Evolutionary conservation across 225 moss, liverwort and hornwort species (phyloP), one percentile per base, ranked within the genome.

Genomic region (Antitrichia curtipendula): DNA sequence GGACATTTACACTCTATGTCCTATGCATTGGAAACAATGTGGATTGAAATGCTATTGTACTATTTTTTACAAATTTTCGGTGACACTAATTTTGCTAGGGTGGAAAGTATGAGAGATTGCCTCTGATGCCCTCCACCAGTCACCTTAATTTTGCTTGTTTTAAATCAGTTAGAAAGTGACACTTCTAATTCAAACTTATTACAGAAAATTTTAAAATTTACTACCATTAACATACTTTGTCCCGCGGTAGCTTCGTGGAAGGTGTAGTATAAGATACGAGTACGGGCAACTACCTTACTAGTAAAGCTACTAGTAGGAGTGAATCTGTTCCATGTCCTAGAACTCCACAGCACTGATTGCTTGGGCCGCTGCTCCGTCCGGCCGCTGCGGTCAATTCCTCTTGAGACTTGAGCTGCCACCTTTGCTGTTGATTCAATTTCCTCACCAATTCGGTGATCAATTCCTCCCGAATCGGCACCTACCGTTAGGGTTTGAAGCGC

Each of bases 291-390:
- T 49, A 50, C 40, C 32, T 57, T 36, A n/a, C 53, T 31, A 65
- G 52, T 66, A 22, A 56, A 80, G 58, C 72, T 89, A 76, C 80
- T 12, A 34, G 84, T 28, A 62, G 52, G 66, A 49, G 70, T 54
- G 69, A 83, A 68, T 69, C 54, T 58, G 50, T 14, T 21, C 17
- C 80, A 38, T 83, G 84, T 73, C 64, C 58, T 56, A 77, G 77
- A 54, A n/a, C 62, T 71, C 34, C 57, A 76, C 64, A 41, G 86
- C 89, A 87, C 91, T 91, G 90, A 91, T 91, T 91, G 90, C 84
- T 78, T 73, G 59, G 53, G 65, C 65, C 64, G 84, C 85, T 40
- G 85, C 85, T 78, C 68, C 27, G 86, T 65, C 64, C 82, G 83
- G 69, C 77, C 61, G 73, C 62, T 31, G 53, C 34, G 78, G 38